phyloP scores from a whole-genome alignment of 1,139 yeast species.

The Geotrichum klebahnii region DNA sequence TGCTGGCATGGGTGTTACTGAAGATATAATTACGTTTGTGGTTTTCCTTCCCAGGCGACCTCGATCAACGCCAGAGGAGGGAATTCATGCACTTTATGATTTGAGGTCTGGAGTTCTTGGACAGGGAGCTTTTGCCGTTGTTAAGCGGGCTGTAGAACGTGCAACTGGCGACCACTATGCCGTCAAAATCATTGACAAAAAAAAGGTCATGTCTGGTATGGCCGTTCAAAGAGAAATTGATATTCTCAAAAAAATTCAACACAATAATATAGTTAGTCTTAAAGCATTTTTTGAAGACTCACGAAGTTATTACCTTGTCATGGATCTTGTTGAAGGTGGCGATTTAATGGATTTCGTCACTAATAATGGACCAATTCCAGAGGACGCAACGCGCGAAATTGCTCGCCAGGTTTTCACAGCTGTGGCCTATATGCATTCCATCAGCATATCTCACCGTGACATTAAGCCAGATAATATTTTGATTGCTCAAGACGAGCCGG shows the following conservation, averaged over 20 bases:
- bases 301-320: conserved; percentile 75
- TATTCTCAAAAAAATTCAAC: conserved; percentile 70
- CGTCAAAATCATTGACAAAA: conserved; percentile 79
- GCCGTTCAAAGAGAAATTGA: conserved; percentile 87
- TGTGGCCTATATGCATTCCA: conserved; percentile 75
- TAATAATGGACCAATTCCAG: conserved; percentile 86
- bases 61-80: conserved; percentile 29
- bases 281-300: conserved; percentile 82
- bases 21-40: conserved; percentile 71
- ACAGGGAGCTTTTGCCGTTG: conserved; percentile 96
- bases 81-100: conserved; percentile 66
- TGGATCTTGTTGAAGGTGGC: conserved; percentile 97
- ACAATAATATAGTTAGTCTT: conserved; percentile 77
- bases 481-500: conserved; percentile 87
- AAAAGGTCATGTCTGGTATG: conserved; percentile 74
- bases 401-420: conserved; percentile 81
- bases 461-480: conserved; percentile 82
- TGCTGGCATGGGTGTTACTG: conserved; percentile 77
- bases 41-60: conserved; percentile 48
- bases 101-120: conserved; percentile 83
- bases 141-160: conserved; percentile 82
- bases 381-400: conserved; percentile 81
- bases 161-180: conserved; percentile 82
- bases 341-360: conserved; percentile 94
- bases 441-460: conserved; percentile 91